Evolutionary conservation across 2,329 filamentous ascomycete species (phyloP).

Genomic region (Pyrenophora graminea): DNA sequence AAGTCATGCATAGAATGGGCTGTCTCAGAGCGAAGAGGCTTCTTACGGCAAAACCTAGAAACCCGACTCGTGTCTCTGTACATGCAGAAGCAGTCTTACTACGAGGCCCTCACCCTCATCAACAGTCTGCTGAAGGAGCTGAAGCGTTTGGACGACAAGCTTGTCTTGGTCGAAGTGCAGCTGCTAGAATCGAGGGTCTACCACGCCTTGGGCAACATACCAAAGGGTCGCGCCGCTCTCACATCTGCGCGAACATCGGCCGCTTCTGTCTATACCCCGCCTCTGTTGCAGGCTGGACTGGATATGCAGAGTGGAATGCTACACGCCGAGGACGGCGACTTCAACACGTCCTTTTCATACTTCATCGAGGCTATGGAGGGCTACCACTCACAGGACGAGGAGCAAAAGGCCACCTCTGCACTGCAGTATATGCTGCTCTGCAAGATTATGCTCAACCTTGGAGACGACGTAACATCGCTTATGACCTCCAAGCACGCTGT

Average conservation of each 20-base stretch:
- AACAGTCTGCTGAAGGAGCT: constrained; percentile 94
- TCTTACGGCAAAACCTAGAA: constrained; percentile 97
- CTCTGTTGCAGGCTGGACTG: constrained; percentile 89
- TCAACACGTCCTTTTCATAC: constrained; percentile 98
- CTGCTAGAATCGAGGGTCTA: constrained; percentile 96
- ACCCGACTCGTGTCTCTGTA: constrained; percentile 90
- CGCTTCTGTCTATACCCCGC: constrained; percentile 95
- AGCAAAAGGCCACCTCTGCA: constrained; percentile 87
- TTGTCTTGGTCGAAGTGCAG: constrained; percentile 96
- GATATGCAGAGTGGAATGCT: constrained; percentile 99
- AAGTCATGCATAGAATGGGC: constrained; percentile 99
- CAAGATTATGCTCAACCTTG: constrained; percentile 99
- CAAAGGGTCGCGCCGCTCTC: constrained; percentile 91
- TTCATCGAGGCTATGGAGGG: constrained; percentile 99
- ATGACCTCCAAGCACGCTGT: constrained; percentile 96
- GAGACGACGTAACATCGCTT: constrained; percentile 92
- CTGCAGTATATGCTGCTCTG: constrained; percentile 99
- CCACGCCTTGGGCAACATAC: constrained; percentile 93
- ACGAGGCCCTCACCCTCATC: constrained; percentile 94
- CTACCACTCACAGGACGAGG: constrained; percentile 90
- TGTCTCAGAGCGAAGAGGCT: constrained; percentile 88
- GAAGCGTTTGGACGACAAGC: constrained; percentile 97
- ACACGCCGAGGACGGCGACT: constrained; percentile 97
- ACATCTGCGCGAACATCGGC: constrained; percentile 94
- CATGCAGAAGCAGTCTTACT: constrained; percentile 97